Conservation (phyloP, 192 early-diverging fungal genomes). For the Jimgerdemannia flammicorona region DNA sequence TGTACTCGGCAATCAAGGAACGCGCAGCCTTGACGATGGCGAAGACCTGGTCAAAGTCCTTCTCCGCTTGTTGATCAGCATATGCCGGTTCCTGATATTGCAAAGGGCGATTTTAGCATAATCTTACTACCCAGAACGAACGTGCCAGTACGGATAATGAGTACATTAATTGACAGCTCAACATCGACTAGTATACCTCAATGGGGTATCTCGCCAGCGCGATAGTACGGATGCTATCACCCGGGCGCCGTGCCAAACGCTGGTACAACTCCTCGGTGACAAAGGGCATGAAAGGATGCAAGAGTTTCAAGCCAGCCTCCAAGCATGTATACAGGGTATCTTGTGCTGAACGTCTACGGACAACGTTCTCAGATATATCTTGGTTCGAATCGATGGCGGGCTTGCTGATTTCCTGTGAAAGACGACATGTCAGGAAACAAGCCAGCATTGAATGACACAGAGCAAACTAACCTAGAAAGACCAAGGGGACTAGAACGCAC, state of each 20-base stretch:
- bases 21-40: conserved; percentile 73
- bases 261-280: conserved; percentile 99
- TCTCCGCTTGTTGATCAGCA: conserved; percentile 63
- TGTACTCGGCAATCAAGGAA: conserved; percentile 75
- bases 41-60: conserved; percentile 77
- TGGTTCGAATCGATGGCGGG: conserved; percentile 71
- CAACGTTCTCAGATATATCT: conserved; percentile 39
- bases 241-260: conserved; percentile 79
- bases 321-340: conserved; percentile 95
- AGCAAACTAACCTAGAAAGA: background rate
- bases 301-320: conserved; percentile 83
- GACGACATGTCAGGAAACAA: background rate
- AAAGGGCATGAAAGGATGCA: conserved; percentile 99
- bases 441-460: conserved; percentile 3
- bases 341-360: conserved; percentile 57
- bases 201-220: conserved; percentile 64
- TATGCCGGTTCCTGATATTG: conserved; percentile 34
- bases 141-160: too few relatives aligned
- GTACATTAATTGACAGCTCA: too few relatives aligned
- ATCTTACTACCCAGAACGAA: background rate
- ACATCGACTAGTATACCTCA: conserved; percentile 2
- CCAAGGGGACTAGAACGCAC: conserved; percentile 30
- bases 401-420: conserved; percentile 72
- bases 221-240: conserved; percentile 65
- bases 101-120: conserved; percentile 2